Base-by-base conservation (phyloP, 345 rosid genomes). In the Heritiera littoralis region DNA sequence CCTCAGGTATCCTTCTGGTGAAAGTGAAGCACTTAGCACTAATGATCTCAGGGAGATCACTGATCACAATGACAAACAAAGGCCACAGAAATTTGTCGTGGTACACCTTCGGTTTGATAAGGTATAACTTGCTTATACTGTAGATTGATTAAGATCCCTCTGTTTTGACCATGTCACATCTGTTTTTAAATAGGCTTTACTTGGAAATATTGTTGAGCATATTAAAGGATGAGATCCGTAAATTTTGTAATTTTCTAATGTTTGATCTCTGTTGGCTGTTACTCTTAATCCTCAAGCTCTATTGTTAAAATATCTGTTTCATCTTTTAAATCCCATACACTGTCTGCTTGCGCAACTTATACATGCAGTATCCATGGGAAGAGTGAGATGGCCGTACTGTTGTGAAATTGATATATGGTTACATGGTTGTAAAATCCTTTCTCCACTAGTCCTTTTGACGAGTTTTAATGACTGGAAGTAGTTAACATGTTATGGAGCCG, bases 51-150 rank as follows among this genome's bases (percentile, higher is more conserved):
- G 61, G 70, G 88, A 89, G 69, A 82, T 80, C 73, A 78, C 84
- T 4, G 84, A 84, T 82, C 74, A 84, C 14, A 61, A 79, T 78
- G 80, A 78, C 8, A 87, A 75, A 72, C 86, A 77, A 77, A 84
- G 81, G 54, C 84, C 88, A 0, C 88, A 89, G 74, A 97, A 93
- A 81, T 97, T 90, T 79, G 98, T 88, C 0, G 98, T 91, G 78
- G 84, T 96, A 80, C 99, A 96, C 78, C 94, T 96, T 75, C 98
- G 98, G 9, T 96, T 96, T 67, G 98, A 97, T 79, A 97, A 94
- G 89, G 99, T 92, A 87, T 72, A 30, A 18, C 58, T 69, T 20
- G 61, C 76, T 60, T 45, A 59, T 58, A 72, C n/a, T 49, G 23
- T 51, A 60, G 43, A 41, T 23, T 38, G 77, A 60, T 46, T 41